Evolutionary conservation across 2,329 filamentous ascomycete genomes (phyloP), one percentile per base, ranked within the genome.

Genomic region (Curvularia eragrostidis): DNA sequence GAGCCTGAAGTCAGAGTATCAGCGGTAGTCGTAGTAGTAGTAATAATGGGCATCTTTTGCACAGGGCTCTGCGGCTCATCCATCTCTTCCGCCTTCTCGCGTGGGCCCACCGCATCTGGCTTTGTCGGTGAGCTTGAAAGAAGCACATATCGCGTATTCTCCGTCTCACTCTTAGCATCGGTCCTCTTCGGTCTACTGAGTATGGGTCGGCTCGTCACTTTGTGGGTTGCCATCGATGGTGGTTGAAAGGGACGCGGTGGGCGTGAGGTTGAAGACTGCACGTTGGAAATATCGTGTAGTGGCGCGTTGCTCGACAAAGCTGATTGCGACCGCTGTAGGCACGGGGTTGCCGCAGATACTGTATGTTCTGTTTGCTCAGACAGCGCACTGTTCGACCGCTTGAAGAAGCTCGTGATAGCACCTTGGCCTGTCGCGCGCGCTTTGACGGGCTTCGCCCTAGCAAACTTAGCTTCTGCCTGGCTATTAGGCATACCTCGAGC

Each of bases 391-490:
- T 49, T 56, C 21, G 74, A 67, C 61, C 73, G 74, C 15, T 72
- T 72, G 63, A 86, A 86, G 72, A 85, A 86, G 56, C 71, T 80
- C 3, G 81, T 79, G 44, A 87, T 83, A 48, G 74, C 81, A 24
- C 81, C 82, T 68, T 86, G 84, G 1, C 79, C 80, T 59, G 79
- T 75, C 21, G 70, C 75, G 66, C 75, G 77, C 51, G 76, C 77
- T 69, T 77, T 76, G 3, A 46, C 46, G 34, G 55, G 56, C 41
- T 67, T 75, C 10, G 60, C 56, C 10, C 60, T 62, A 2, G 54
- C 34, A 5, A 56, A 24, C 15, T 67, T 69, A 10, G 56, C 39
- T 46, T 65, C 70, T 54, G 54, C 7, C 41, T 56, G 65, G 4
- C 49, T 61, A 12, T 21, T 39, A 67, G 49, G 75, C 59, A 56